Percentiles rank a stretch among this genome's conserved stretches.
These are phyloP conservation scores for Hyaloscypha finlandica DNA, from an alignment of 495 filamentous ascomycete genomes.

Conservation along the genomic window DNA sequence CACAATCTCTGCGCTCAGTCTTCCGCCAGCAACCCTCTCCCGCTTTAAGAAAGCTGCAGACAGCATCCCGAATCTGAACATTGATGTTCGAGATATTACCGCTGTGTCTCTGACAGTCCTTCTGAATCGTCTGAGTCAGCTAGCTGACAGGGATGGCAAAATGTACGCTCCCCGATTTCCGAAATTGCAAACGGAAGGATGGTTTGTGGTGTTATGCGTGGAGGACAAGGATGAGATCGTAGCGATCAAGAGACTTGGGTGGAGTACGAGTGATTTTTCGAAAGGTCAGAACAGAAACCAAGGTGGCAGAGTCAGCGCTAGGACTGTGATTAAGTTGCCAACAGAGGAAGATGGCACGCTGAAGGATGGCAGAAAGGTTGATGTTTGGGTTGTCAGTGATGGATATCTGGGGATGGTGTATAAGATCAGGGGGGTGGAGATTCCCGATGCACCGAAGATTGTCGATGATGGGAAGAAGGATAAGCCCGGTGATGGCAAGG, in stretches of 20 bases:
- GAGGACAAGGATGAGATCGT: conserved; percentile 69
- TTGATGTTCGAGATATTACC: conserved; percentile 61
- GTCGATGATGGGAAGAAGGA: conserved; percentile 35
- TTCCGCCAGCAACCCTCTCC: conserved; percentile 34
- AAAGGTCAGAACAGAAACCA: conserved; percentile 29
- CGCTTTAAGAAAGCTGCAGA: conserved; percentile 60
- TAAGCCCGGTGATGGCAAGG: conserved; percentile 9
- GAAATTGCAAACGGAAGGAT: conserved; percentile 93
- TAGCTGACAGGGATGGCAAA: conserved; percentile 60
- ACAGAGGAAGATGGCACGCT: conserved; percentile 34
- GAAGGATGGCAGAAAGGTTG: conserved; percentile 51
- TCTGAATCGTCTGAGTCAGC: conserved; percentile 66
- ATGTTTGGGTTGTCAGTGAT: conserved; percentile 79
- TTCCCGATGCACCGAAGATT: conserved; percentile 42
- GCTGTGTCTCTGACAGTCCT: conserved; percentile 62
- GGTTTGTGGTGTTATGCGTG: conserved; percentile 78
- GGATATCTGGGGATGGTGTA: conserved; percentile 83
- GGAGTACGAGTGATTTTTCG: conserved; percentile 48
- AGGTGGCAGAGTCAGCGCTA: conserved; percentile 44
- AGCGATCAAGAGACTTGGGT: conserved; percentile 81
- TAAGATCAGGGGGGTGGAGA: conserved; percentile 54
- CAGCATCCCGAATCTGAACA: conserved; percentile 66
- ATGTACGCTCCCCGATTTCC: conserved; percentile 89
- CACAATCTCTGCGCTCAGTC: conserved; percentile 23
- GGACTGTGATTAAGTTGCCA: conserved; percentile 65